Percentiles rank a stretch among this genome's conserved stretches.
These are phyloP conservation scores for Alternaria brassicicola DNA, from an alignment of 2,329 filamentous ascomycete genomes.

Conservation along the genomic window DNA sequence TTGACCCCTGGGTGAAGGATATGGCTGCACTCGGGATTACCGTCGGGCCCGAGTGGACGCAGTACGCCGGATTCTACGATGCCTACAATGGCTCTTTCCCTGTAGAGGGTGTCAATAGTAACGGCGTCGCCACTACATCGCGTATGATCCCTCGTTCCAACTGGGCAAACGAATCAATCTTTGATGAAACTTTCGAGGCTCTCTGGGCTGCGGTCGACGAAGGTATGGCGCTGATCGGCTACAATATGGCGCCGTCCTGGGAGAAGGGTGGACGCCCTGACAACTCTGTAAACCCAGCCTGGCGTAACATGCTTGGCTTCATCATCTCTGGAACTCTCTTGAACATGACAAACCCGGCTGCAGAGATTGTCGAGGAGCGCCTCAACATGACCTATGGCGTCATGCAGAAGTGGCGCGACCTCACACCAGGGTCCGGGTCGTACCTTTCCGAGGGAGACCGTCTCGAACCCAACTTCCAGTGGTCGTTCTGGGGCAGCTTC, in stretches of 20 bases:
- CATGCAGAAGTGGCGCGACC: background rate
- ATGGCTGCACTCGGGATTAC: background rate
- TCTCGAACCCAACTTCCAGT: background rate
- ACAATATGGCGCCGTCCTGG: conserved; percentile 1
- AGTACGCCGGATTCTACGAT: background rate
- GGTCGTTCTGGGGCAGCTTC: background rate
- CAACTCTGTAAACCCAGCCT: conserved; percentile 4
- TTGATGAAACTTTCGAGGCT: background rate
- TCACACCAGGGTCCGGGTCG: background rate
- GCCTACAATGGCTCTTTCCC: background rate
- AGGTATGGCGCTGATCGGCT: background rate
- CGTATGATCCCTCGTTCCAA: background rate
- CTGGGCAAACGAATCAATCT: background rate
- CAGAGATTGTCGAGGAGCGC: background rate
- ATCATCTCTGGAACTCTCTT: background rate
- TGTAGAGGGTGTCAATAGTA: background rate
- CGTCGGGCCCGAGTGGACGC: background rate
- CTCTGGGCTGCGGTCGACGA: background rate
- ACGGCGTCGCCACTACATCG: background rate
- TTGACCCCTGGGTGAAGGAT: background rate
- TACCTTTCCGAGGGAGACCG: background rate
- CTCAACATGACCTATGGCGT: conserved; percentile 1
- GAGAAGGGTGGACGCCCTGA: conserved; percentile 2
- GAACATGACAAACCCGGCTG: background rate
- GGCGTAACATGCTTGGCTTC: conserved; percentile 1